A percentile compares a stretch with the other conserved stretches of the same genome.
Conservation (phyloP, 805 yeast species). For the Metschnikowia peoriensis region DNA sequence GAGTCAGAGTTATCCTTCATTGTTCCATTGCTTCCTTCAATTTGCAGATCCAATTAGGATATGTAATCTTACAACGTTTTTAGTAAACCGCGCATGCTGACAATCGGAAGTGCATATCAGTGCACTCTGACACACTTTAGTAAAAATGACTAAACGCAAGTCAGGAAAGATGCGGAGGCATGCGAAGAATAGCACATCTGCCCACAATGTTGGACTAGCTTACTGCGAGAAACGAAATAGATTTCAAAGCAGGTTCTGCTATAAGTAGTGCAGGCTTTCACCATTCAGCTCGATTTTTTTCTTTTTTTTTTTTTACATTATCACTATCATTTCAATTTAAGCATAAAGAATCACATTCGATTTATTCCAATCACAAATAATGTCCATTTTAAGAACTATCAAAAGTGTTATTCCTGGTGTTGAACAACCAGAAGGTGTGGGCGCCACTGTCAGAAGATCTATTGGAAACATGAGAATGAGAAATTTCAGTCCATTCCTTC, state of each 20-base stretch:
- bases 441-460: slow-evolving; percentile 82
- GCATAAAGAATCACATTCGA: slow-evolving; percentile 2
- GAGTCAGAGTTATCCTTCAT: too few relatives aligned
- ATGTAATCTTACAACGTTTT: not conserved
- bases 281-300: not conserved
- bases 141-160: slow-evolving; percentile 2
- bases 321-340: slow-evolving; percentile 1
- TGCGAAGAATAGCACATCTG: not conserved
- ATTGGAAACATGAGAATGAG: slow-evolving; percentile 67
- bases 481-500: slow-evolving; percentile 76
- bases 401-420: slow-evolving; percentile 43
- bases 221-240: not conserved
- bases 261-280: slow-evolving; percentile 5
- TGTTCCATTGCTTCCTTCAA: too few relatives aligned
- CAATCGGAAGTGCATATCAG: not conserved
- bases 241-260: not conserved
- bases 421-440: slow-evolving; percentile 82
- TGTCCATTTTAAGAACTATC: slow-evolving; percentile 30
- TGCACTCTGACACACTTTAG: not conserved
- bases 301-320: not conserved
- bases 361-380: slow-evolving; percentile 2
- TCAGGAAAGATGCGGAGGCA: not conserved
- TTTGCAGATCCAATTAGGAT: not conserved
- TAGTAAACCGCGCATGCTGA: not conserved
- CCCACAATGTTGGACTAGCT: not conserved